phyloP scores from a whole-genome alignment of 192 early-diverging fungal genomes.

The Gamsiella multidivaricata region DNA sequence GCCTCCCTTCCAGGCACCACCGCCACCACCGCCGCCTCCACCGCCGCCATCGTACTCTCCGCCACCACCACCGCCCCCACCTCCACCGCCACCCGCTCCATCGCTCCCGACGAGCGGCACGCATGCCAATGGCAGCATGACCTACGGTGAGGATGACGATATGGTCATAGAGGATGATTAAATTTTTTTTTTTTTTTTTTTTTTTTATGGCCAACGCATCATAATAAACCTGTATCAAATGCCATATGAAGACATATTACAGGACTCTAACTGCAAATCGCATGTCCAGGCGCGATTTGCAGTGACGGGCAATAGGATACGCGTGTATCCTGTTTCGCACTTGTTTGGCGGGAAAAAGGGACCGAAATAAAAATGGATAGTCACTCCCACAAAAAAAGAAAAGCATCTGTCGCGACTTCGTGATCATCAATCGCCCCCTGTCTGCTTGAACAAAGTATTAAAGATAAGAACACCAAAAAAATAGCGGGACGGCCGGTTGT shows the following conservation, averaged over 20 bases:
- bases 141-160: conserved; percentile 16
- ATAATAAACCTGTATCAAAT: no score
- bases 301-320: no score
- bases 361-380: neutral
- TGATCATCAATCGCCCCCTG: neutral
- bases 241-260: no score
- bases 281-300: no score
- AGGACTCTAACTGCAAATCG: no score
- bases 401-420: neutral
- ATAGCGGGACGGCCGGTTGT: neutral
- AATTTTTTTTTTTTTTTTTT: no score
- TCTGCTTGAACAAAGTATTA: no score
- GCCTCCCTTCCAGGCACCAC: conserved; percentile 16
- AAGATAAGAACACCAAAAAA: neutral
- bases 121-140: neutral
- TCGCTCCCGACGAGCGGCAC: conserved; percentile 2
- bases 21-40: conserved; percentile 21
- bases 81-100: conserved; percentile 20
- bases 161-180: conserved; percentile 18
- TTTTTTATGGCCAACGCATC: no score
- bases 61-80: conserved; percentile 14
- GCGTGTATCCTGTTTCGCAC: no score
- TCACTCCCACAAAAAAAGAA: conserved; percentile 2
- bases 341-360: conserved; percentile 5
- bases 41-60: conserved; percentile 28